phyloP scores from a whole-genome alignment of 148 eudicot species.

The Persicaria tinctoria region DNA sequence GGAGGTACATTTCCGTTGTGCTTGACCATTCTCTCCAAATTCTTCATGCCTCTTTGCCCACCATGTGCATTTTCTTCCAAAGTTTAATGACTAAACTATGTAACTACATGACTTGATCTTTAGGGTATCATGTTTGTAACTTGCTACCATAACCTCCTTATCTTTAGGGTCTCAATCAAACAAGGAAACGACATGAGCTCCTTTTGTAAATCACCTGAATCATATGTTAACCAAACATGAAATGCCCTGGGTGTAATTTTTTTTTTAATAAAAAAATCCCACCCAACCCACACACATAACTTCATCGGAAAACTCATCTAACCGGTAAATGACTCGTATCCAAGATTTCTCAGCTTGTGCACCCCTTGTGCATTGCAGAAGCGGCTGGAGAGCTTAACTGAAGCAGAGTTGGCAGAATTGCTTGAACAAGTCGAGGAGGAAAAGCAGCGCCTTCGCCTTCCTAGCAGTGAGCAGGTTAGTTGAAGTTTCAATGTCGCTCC shows the following conservation, averaged over 20 bases:
- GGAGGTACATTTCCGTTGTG: conserved; percentile 41
- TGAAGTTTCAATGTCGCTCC: conserved; percentile 6
- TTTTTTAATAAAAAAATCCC: no score
- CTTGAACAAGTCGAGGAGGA: conserved; percentile 95
- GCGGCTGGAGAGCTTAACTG: conserved; percentile 83
- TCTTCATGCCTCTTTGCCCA: not conserved
- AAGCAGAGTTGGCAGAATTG: conserved; percentile 75
- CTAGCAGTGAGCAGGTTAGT: conserved; percentile 43
- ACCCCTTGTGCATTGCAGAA: conserved; percentile 36
- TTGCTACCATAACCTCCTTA: no score
- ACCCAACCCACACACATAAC: no score
- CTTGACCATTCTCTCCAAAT: conserved; percentile 5
- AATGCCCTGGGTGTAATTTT: no score
- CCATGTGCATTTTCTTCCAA: not conserved
- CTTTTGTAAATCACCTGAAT: no score
- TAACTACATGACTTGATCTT: not conserved
- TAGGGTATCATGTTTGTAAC: no score
- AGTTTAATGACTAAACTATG: not conserved
- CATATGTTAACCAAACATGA: no score
- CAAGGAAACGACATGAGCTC: no score
- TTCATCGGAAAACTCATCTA: not conserved
- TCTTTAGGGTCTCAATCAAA: no score
- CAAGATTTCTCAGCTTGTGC: not conserved
- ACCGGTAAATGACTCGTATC: not conserved
- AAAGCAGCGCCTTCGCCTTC: conserved; percentile 37